Evolutionary conservation across 305 asterid species (phyloP), one percentile per base, ranked within the genome.

Genomic region (Stenogyne calaminthoides): DNA sequence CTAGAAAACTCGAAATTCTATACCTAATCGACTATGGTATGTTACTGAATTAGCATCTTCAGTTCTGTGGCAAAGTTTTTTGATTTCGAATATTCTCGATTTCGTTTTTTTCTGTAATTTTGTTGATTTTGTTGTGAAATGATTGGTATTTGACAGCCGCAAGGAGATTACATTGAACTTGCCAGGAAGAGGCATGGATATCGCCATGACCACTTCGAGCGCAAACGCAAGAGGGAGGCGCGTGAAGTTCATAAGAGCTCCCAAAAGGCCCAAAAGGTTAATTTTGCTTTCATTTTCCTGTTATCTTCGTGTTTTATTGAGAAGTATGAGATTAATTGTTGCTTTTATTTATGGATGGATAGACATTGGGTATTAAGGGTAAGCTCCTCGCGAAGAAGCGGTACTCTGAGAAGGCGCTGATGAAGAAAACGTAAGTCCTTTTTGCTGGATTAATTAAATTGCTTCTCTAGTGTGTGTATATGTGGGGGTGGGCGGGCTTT

Each of bases 281-380:
- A 40, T 34, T 34, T 57, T 25, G 19, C 14, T 51, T 61, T 71
- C 59, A 18, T 37, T 20, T 64, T 72, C 15, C 10, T 22, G 47
- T 63, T 27, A 18, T 52, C 22, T 69, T 78, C 9, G 8, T 7
- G 18, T 32, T 69, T 54, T 66, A 20, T 14, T 16, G 49, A 12
- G 9, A 69, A 32, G 2, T 9, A 12, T 55, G 67, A 8, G 49
- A 51, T 63, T 64, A n/a, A 62, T 55, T 27, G 11, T 67, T 6
- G 1, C 34, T 75, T 75, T 68, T 72, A 1, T 32, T 20, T 59
- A 59, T 75, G 75, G 47, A 64, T 73, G 69, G 62, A 64, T 81
- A 91, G 98, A 63, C 97, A 7, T 75, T 93, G 90, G 98, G 98
- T 84, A 86, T 91, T 15, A 93, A 91, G 94, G 98, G 96, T 81